These are phyloP conservation scores for Arthrocladium fulminans DNA, from an alignment of 2,329 filamentous ascomycete species.

Conservation along the genomic window DNA sequence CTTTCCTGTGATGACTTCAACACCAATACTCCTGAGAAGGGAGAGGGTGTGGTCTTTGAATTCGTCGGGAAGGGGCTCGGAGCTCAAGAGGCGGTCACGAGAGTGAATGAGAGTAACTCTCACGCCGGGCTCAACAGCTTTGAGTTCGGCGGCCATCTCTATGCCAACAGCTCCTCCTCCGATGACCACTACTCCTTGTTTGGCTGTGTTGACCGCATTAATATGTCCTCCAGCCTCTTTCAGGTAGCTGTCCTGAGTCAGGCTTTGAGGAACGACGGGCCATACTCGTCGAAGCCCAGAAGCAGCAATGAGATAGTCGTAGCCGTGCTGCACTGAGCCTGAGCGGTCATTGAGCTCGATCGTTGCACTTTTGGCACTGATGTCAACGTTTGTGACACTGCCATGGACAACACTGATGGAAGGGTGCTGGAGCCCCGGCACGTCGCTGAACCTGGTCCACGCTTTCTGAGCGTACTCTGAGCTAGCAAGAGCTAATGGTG, in stretches of 20 bases:
- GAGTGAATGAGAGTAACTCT: slow-evolving; percentile 70
- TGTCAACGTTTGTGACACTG: slow-evolving; percentile 53
- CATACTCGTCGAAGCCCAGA: slow-evolving; percentile 61
- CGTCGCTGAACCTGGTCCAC: slow-evolving; percentile 61
- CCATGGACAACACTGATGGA: slow-evolving; percentile 59
- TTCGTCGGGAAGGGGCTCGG: slow-evolving; percentile 61
- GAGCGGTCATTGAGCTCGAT: slow-evolving; percentile 44
- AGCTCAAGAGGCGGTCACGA: slow-evolving; percentile 58
- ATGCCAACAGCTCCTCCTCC: slow-evolving; percentile 72
- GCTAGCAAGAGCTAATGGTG: slow-evolving; percentile 61
- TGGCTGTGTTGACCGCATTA: slow-evolving; percentile 42
- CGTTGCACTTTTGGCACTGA: slow-evolving; percentile 49
- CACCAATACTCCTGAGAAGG: slow-evolving; percentile 52
- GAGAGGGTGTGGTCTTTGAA: slow-evolving; percentile 55
- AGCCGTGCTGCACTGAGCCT: slow-evolving; percentile 34
- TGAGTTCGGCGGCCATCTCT: slow-evolving; percentile 73
- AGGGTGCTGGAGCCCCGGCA: slow-evolving; percentile 56
- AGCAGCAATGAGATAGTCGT: slow-evolving; percentile 68
- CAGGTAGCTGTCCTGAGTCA: slow-evolving; percentile 54
- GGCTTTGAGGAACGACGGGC: slow-evolving; percentile 62
- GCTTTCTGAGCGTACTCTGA: slow-evolving; percentile 55
- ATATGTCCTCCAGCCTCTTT: slow-evolving; percentile 55
- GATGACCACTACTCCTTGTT: slow-evolving; percentile 59
- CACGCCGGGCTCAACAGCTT: slow-evolving; percentile 54
- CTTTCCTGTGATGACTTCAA: slow-evolving; percentile 56